A percentile compares a stretch with the other conserved stretches of the same genome.
Conservation (phyloP, 2,329 filamentous ascomycete species). For the Verticillium nubilum region DNA sequence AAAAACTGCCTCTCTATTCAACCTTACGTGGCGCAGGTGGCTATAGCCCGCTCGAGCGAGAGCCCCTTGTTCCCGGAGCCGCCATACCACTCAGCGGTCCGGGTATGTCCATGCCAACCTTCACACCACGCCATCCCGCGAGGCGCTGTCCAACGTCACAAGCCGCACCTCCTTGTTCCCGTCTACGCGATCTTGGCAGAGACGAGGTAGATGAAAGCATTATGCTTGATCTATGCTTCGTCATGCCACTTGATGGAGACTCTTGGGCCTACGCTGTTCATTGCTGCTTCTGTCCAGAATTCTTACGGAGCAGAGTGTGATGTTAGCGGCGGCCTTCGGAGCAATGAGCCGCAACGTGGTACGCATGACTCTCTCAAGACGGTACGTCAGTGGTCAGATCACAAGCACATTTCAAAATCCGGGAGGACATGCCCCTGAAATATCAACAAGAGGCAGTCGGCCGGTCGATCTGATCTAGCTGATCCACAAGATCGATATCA, state of each 20-base stretch:
- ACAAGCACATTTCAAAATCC: background rate
- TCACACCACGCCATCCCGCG: background rate
- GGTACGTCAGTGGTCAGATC: background rate
- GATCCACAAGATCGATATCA: background rate
- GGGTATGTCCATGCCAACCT: background rate
- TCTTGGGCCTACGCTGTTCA: background rate
- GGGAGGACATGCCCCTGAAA: background rate
- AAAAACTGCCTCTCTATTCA: background rate
- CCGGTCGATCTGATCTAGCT: background rate
- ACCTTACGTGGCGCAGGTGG: background rate
- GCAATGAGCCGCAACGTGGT: background rate
- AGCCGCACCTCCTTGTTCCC: background rate
- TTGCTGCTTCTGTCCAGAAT: background rate
- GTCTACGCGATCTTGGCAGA: background rate
- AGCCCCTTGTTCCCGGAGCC: background rate
- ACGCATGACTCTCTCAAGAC: background rate
- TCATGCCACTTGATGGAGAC: background rate
- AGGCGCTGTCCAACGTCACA: background rate
- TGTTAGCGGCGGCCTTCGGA: background rate
- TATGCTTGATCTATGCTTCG: background rate
- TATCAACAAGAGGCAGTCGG: background rate
- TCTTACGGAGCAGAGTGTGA: background rate
- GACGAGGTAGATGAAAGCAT: background rate
- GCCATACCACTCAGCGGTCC: background rate
- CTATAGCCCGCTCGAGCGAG: background rate